Evolutionary conservation across 2,329 filamentous ascomycete species (phyloP), one percentile per base, ranked within the genome.

Genomic region (Fusarium miscanthi): DNA sequence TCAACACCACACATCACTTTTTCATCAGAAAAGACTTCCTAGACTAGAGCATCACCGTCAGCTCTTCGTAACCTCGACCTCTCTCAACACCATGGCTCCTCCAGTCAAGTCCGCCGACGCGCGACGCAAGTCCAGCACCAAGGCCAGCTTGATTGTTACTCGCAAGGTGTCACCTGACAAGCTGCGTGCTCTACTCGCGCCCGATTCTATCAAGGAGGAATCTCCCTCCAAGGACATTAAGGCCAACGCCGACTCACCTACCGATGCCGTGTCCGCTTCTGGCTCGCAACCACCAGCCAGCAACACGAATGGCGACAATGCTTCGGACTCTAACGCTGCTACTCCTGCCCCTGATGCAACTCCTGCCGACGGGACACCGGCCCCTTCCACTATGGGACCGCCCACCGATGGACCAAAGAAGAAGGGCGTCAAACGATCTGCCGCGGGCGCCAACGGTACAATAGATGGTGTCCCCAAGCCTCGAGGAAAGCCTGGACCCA

Each of bases 401-500:
- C 90, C 89, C 40, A 81, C 82, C 49, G 88, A 90, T 60, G 90
- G 86, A 11, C 84, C 86, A 17, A 94, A 93, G 86, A 94, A 93
- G 85, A 95, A 95, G 82, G 91, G 91, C 38, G 85, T 89, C 38
- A 92, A 94, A 81, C 89, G 92, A 73, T 88, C 89, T 27, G 92
- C 92, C 76, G 86, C 89, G 42, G 89, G 87, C 61, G 86, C 85
- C 65, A 92, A 93, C 83, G 86, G 90, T 79, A 82, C 83, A 69
- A 82, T 84, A 81, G 93, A 95, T 72, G 86, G 85, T 38, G 79
- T 85, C 31, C 86, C 91, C n/a, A 94, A 93, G 82, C 86, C 91
- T 60, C 87, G 93, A 80, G 93, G 93, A 80, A 97, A 97, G 85
- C 95, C 96, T 11, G 95, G 95, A 11, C 95, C 95, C 0, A 98